A percentile compares a stretch with the other conserved stretches of the same genome.
Evolutionary conservation across 495 filamentous ascomycete genomes (phyloP).

Genomic region (Penicillium canescens): DNA sequence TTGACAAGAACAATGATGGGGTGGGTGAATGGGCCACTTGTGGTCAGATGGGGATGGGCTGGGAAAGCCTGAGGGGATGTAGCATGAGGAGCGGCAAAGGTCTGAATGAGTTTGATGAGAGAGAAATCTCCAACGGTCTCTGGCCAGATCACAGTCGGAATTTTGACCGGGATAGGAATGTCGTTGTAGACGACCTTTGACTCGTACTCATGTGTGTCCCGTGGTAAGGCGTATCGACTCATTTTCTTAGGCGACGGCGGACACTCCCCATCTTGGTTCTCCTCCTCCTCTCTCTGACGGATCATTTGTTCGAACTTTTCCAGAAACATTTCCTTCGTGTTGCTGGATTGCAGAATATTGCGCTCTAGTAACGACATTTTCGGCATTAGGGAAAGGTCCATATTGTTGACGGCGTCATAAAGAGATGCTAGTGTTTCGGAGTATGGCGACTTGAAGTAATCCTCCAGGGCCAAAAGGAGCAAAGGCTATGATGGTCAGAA

Average conservation of each 20-base stretch:
- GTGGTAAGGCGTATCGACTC: slow-evolving; percentile 64
- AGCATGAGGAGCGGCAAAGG: slow-evolving; percentile 78
- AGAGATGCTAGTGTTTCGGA: slow-evolving; percentile 87
- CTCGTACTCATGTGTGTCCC: slow-evolving; percentile 97
- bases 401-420: slow-evolving; percentile 89
- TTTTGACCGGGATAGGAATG: slow-evolving; percentile 93
- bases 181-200: slow-evolving; percentile 91
- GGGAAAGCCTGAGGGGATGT: slow-evolving; percentile 83
- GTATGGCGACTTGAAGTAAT: slow-evolving; percentile 93
- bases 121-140: slow-evolving; percentile 98
- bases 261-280: slow-evolving; percentile 36
- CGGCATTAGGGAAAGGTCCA: slow-evolving; percentile 96
- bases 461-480: slow-evolving; percentile 89
- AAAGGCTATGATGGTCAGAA: slow-evolving; percentile 64
- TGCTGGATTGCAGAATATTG: slow-evolving; percentile 82
- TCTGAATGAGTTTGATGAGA: slow-evolving; percentile 93
- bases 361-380: slow-evolving; percentile 80
- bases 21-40: slow-evolving; percentile 69
- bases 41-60: slow-evolving; percentile 89
- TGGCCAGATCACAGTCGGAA: slow-evolving; percentile 87
- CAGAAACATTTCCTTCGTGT: slow-evolving; percentile 93
- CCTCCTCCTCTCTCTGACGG: slow-evolving; percentile 59
- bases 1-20: slow-evolving; percentile 57
- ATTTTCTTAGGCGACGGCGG: slow-evolving; percentile 50
- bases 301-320: slow-evolving; percentile 98